These are phyloP conservation scores for Sugiyamaella chiloensis DNA, from an alignment of 805 yeast genomes.

Conservation along the genomic window DNA sequence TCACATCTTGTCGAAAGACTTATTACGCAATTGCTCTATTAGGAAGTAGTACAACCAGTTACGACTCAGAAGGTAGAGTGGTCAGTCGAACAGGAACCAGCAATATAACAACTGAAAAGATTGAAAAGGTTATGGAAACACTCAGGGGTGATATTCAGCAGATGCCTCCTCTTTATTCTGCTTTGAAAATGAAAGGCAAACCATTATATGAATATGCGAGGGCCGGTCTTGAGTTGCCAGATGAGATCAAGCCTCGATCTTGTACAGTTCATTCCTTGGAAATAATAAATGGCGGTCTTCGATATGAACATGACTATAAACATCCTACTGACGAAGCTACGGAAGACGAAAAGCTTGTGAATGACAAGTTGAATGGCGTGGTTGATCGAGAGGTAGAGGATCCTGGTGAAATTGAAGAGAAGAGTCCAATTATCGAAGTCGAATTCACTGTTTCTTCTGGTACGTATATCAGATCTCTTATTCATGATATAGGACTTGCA, in stretches of 20 bases:
- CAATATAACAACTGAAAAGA: constrained; percentile 53
- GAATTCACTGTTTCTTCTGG: constrained; percentile 86
- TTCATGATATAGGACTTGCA: constrained; percentile 85
- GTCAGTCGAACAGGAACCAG: constrained; percentile 53
- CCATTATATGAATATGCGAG: constrained; percentile 94
- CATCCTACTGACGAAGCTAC: constrained; percentile 33
- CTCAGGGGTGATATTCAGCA: constrained; percentile 82
- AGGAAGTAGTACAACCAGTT: constrained; percentile 91
- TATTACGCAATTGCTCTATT: constrained; percentile 82
- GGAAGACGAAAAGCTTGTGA: constrained; percentile 37
- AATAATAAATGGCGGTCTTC: constrained; percentile 52
- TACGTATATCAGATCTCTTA: constrained; percentile 84
- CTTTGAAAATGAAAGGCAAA: constrained; percentile 90
- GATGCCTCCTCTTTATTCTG: constrained; percentile 94
- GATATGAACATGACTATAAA: constrained; percentile 53
- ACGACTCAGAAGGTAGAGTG: constrained; percentile 86
- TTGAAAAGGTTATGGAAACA: constrained; percentile 51
- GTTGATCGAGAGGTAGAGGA: constrained; percentile 25
- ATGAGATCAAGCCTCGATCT: constrained; percentile 71
- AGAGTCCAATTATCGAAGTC: constrained; percentile 53
- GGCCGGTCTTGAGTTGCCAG: constrained; percentile 78
- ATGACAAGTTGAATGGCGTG: constrained; percentile 36
- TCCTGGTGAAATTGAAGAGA: constrained; percentile 15
- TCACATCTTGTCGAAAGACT: constrained; percentile 70
- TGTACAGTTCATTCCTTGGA: constrained; percentile 57